phyloP scores from a whole-genome alignment of 345 rosid species.

The Hibiscus mutabilis region DNA sequence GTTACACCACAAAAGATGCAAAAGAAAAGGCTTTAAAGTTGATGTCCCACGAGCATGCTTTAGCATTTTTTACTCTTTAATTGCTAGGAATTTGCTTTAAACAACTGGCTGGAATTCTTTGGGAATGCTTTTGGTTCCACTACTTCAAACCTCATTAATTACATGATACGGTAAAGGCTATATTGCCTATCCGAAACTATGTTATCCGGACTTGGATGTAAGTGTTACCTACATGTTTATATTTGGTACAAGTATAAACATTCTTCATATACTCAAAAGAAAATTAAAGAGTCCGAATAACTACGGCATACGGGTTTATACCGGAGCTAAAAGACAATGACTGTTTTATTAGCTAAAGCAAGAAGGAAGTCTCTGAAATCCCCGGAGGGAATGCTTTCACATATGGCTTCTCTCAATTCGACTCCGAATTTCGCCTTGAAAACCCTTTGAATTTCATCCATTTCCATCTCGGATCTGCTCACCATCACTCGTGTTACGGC shows the following conservation, averaged over 20 bases:
- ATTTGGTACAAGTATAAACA: too few relatives aligned
- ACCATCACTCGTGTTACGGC: conserved; percentile 36
- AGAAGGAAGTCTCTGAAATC: conserved; percentile 52
- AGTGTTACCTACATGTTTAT: neutral
- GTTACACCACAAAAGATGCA: neutral
- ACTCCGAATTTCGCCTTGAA: conserved; percentile 37
- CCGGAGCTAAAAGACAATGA: neutral
- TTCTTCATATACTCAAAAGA: neutral
- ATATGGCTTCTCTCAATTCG: conserved; percentile 39
- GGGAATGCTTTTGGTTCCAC: neutral
- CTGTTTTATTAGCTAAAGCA: conserved; percentile 33
- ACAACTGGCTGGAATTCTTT: neutral
- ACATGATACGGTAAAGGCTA: neutral
- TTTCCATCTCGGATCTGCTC: conserved; percentile 50
- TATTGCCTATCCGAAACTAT: neutral
- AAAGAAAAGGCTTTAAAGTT: neutral
- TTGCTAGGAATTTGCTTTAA: neutral
- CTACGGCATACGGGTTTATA: neutral
- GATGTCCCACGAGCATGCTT: neutral
- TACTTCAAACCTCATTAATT: neutral
- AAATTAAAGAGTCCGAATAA: neutral
- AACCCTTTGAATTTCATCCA: conserved; percentile 34
- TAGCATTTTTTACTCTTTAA: neutral
- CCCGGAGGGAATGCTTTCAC: conserved; percentile 29
- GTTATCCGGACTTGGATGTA: too few relatives aligned